Percentiles rank a stretch among this genome's conserved stretches.
These are phyloP conservation scores for Uromyces viciae-fabae DNA, from an alignment of 1,284 basidiomycete species.

Conservation along the genomic window DNA sequence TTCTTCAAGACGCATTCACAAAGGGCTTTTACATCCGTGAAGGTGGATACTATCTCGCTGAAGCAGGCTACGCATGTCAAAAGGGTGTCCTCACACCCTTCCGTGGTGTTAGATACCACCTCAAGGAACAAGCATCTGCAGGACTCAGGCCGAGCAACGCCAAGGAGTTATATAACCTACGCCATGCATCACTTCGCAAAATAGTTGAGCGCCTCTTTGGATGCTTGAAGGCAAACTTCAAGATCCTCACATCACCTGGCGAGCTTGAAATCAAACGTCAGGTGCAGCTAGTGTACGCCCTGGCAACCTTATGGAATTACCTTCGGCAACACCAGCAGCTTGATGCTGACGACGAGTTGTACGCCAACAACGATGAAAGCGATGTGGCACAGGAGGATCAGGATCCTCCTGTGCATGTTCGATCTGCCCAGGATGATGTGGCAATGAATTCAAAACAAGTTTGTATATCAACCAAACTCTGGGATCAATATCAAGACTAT, in stretches of 20 bases:
- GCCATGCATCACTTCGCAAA: not conserved
- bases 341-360: not conserved
- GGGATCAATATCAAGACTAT: not conserved
- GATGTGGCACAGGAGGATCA: not conserved
- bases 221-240: not conserved
- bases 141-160: not conserved
- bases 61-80: not conserved
- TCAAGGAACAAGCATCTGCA: not conserved
- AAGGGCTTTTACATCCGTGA: not conserved
- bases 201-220: not conserved
- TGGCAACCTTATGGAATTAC: not conserved
- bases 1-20: not conserved
- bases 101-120: not conserved
- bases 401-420: not conserved
- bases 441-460: not conserved
- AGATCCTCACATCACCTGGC: not conserved
- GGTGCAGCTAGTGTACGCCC: not conserved
- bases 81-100: not conserved
- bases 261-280: not conserved
- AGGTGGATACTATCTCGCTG: not conserved
- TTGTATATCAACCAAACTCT: not conserved
- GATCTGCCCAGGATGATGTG: not conserved
- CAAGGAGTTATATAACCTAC: not conserved
- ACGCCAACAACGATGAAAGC: not conserved
- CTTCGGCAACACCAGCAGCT: not conserved